Percentiles rank a stretch among this genome's conserved stretches.
phyloP scores from a whole-genome alignment of 805 yeast species.

The Saturnispora besseyi region DNA sequence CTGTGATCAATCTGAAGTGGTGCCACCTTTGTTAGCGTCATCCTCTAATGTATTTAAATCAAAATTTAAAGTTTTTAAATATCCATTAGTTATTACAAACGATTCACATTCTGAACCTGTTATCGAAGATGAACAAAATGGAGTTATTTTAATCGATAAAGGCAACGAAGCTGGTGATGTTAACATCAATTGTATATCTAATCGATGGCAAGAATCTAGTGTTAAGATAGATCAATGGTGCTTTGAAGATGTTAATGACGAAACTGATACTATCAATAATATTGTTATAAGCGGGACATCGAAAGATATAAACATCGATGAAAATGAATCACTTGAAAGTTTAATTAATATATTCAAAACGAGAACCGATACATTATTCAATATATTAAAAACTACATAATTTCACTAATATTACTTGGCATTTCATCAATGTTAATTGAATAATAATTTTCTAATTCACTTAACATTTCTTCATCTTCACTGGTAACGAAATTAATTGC shows the following conservation, averaged over 20 bases:
- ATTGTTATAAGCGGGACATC: conserved; percentile 5
- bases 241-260: conserved; percentile 9
- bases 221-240: conserved; percentile 7
- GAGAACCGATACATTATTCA: conserved; percentile 2
- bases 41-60: neutral
- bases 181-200: conserved; percentile 9
- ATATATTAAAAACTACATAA: conserved; percentile 12
- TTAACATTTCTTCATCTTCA: conserved; percentile 64
- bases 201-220: conserved; percentile 10
- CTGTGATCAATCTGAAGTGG: neutral
- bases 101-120: conserved; percentile 1
- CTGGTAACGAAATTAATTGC: conserved; percentile 89
- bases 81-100: neutral
- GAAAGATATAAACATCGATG: neutral
- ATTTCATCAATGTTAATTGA: conserved; percentile 66
- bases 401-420: conserved; percentile 54
- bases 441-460: conserved; percentile 68
- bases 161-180: neutral
- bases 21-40: neutral
- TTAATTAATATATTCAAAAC: conserved; percentile 5
- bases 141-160: neutral
- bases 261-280: neutral
- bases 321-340: neutral
- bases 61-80: neutral
- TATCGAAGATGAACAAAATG: neutral